A percentile compares a stretch with the other conserved stretches of the same genome.
phyloP scores from a whole-genome alignment of 2,329 filamentous ascomycete genomes.

The Fusarium xylarioides region DNA sequence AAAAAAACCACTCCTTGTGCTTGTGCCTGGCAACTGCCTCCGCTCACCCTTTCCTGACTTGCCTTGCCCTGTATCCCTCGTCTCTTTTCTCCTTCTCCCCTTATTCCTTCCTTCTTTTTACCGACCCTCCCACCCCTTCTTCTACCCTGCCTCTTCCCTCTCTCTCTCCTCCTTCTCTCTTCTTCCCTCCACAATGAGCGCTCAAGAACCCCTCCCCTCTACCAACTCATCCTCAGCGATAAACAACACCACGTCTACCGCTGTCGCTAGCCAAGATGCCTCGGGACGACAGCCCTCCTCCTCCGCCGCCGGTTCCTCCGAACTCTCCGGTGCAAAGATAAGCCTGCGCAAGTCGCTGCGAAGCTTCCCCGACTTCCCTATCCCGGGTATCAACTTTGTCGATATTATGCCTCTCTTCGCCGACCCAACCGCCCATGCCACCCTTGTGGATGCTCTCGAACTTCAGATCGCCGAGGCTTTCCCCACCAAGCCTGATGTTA shows the following conservation, averaged over 20 bases:
- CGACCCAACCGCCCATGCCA: conserved; percentile 75
- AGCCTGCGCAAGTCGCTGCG: conserved; percentile 78
- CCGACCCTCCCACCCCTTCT: conserved; percentile 42
- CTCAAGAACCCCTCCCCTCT: conserved; percentile 39
- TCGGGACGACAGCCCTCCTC: conserved; percentile 70
- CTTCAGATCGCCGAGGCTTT: conserved; percentile 77
- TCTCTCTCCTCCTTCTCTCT: conserved; percentile 40
- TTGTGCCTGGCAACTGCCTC: conserved; percentile 39
- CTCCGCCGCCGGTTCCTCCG: conserved; percentile 68
- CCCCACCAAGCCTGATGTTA: conserved; percentile 78
- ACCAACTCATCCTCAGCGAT: conserved; percentile 39
- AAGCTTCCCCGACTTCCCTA: conserved; percentile 91
- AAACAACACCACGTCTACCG: conserved; percentile 43
- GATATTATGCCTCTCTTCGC: conserved; percentile 98
- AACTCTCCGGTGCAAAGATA: conserved; percentile 75
- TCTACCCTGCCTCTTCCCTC: conserved; percentile 40
- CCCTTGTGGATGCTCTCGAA: conserved; percentile 85
- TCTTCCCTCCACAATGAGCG: conserved; percentile 49
- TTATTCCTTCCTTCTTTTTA: conserved; percentile 43
- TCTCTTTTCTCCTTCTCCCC: conserved; percentile 42
- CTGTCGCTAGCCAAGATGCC: conserved; percentile 61
- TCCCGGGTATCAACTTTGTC: conserved; percentile 92
- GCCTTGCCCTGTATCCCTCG: conserved; percentile 31
- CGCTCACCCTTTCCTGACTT: conserved; percentile 35
- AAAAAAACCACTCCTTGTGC: conserved; percentile 36